Base-by-base conservation (phyloP, 495 filamentous ascomycete species). In the Aspergillus sparsus region DNA sequence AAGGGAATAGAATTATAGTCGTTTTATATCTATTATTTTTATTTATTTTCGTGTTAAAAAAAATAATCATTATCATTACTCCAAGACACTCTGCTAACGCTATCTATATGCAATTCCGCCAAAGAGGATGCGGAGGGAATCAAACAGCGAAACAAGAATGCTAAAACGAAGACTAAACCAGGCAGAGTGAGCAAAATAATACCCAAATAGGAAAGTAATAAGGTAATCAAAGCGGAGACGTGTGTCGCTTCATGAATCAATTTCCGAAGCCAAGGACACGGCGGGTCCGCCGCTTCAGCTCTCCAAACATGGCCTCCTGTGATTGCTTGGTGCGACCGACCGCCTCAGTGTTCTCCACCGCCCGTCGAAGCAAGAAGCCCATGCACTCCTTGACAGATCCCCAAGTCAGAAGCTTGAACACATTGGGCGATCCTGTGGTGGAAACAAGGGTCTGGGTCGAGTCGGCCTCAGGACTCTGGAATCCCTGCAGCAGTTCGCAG, bases 371-470 rank as follows among this genome's bases (percentile, higher is more conserved):
- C 35, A 98, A 71, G 71, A 95, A 98, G 64, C 93, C 93, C 86
- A 97, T 87, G 75, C 93, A 98, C 75, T 98, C 92, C 44, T 87
- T 84, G 32, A 91, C 92, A 2, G 87, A 89, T 6, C 93, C 93
- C 93, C 93, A 98, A 34, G 92, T 89, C 58, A 92, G 75, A 62
- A 95, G 93, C 77, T 98, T 98, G 75, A 88, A 95, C 15, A 87
- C 89, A 62, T 83, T 81, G 0, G 85, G 83, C 9, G 78, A 71
- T 31, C 86, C 79, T 18, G 68, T 41, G 3, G 69, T 57, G 21
- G 21, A 27, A 10, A 67, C 57, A 15, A 57, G 33, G 16, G 42
- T 54, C 50, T 57, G 55, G 2, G 44, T 34, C 21, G 18, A 4
- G 3, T 31, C 16, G 13, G 49, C 13, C 52, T 72, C 71, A 33